These are phyloP conservation scores for Tritrichomonas musculus DNA, from an alignment of 208 protist genomes.

Conservation along the genomic window DNA sequence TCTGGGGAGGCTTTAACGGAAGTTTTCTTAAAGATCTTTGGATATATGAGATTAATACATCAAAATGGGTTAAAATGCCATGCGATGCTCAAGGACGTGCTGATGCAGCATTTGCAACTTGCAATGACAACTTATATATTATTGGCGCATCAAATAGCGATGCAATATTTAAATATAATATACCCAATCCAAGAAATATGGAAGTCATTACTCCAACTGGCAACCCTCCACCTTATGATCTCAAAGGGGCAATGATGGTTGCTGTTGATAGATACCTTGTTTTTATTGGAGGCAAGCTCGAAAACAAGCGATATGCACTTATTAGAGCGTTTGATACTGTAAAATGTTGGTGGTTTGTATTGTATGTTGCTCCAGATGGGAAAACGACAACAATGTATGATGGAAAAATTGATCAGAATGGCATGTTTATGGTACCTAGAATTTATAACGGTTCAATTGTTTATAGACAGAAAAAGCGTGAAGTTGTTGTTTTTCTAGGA, in stretches of 20 bases:
- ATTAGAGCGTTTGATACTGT: background rate
- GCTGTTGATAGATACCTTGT: background rate
- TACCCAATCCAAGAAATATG: background rate
- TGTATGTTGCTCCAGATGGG: background rate
- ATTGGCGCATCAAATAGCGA: background rate
- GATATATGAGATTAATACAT: background rate
- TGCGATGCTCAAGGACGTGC: background rate
- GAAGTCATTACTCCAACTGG: background rate
- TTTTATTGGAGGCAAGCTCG: background rate
- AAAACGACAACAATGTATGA: background rate
- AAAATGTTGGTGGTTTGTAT: background rate
- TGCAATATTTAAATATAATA: background rate
- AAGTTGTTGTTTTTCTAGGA: background rate
- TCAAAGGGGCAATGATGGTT: background rate
- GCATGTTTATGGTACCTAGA: constrained; percentile 11
- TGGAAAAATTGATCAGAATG: background rate
- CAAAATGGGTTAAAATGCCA: background rate
- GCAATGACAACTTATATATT: background rate
- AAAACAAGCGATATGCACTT: background rate
- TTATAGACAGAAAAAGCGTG: background rate
- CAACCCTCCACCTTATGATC: background rate
- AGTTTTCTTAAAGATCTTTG: background rate
- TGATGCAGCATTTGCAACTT: background rate
- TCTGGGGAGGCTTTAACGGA: constrained; percentile 29
- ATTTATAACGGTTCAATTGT: background rate